These are phyloP conservation scores for Fraxinus anomala DNA, from an alignment of 257 asterid genomes.

Conservation along the genomic window DNA sequence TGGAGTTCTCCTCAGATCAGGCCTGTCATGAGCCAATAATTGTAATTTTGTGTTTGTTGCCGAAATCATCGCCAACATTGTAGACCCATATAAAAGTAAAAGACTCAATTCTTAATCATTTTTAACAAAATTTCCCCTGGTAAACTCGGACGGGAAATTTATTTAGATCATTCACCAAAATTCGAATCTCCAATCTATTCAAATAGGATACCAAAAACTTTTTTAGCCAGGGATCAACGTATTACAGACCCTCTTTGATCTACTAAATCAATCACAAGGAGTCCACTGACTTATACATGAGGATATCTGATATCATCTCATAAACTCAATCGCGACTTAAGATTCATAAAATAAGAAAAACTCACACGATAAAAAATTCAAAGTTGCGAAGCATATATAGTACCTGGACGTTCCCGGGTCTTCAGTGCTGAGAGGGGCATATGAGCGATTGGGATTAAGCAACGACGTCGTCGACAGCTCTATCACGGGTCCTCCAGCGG, in stretches of 20 bases:
- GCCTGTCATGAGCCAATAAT: background rate
- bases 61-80: background rate
- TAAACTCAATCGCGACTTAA: background rate
- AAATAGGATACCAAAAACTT: background rate
- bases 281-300: background rate
- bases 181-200: background rate
- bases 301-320: background rate
- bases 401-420: constrained; percentile 72
- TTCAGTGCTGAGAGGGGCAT: constrained; percentile 67
- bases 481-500: constrained; percentile 82
- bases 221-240: background rate
- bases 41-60: background rate
- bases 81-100: background rate
- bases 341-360: background rate
- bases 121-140: background rate
- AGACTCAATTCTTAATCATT: background rate
- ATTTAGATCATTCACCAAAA: background rate
- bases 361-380: background rate
- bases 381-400: background rate
- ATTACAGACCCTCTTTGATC: background rate
- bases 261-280: background rate
- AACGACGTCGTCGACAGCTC: constrained; percentile 85
- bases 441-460: constrained; percentile 63
- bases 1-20: background rate
- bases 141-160: background rate